Evolutionary conservation across 2,329 filamentous ascomycete genomes (phyloP).

Genomic region (Pestalotiopsis sp.): DNA sequence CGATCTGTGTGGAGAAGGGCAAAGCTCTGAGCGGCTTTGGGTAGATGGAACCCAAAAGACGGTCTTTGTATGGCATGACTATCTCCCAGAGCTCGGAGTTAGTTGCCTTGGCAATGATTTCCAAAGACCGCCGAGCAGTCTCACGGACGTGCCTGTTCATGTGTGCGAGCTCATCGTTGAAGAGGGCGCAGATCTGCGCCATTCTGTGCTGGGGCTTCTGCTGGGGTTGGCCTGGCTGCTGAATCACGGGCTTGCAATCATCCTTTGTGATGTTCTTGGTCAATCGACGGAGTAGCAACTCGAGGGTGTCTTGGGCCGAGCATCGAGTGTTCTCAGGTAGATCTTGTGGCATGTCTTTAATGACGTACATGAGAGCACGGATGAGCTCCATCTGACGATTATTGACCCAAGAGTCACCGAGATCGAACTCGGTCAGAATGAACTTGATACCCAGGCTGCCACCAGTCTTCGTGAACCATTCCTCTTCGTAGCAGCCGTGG

Average conservation of each 20-base stretch:
- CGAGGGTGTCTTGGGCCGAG: slow-evolving; percentile 81
- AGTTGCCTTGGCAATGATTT: slow-evolving; percentile 78
- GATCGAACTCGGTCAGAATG: slow-evolving; percentile 79
- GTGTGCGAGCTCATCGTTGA: slow-evolving; percentile 88
- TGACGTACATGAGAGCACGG: slow-evolving; percentile 90
- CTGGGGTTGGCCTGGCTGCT: slow-evolving; percentile 46
- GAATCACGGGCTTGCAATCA: slow-evolving; percentile 57
- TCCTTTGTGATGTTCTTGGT: slow-evolving; percentile 81
- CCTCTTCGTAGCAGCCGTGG: slow-evolving; percentile 94
- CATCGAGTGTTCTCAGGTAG: slow-evolving; percentile 86
- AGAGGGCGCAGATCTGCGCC: slow-evolving; percentile 77
- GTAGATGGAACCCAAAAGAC: slow-evolving; percentile 88
- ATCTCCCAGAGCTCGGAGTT: slow-evolving; percentile 84
- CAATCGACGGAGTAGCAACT: slow-evolving; percentile 77
- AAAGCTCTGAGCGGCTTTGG: slow-evolving; percentile 91
- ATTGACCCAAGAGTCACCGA: slow-evolving; percentile 83
- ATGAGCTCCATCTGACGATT: slow-evolving; percentile 86
- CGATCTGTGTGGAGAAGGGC: slow-evolving; percentile 94
- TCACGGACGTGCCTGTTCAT: slow-evolving; percentile 95
- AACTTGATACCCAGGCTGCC: slow-evolving; percentile 90
- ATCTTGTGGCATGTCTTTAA: slow-evolving; percentile 97
- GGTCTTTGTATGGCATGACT: slow-evolving; percentile 86
- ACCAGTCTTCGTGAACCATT: slow-evolving; percentile 98
- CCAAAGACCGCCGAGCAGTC: slow-evolving; percentile 80
- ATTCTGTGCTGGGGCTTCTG: slow-evolving; percentile 60